Evolutionary conservation across 208 protist genomes (phyloP), one percentile per base, ranked within the genome.

Genomic region (Histomonas meleagridis): DNA sequence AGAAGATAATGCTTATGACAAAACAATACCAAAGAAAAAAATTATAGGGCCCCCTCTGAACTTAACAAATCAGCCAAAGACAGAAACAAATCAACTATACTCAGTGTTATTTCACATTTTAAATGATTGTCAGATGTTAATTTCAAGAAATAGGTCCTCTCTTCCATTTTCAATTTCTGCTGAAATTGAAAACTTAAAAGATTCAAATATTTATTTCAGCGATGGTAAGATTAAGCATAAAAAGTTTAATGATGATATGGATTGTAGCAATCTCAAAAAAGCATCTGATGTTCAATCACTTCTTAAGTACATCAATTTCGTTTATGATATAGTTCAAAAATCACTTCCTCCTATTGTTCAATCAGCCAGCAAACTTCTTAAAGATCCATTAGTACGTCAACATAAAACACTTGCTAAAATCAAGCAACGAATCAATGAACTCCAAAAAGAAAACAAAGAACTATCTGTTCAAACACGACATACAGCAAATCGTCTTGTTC

Each of bases 71-170:
- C n/a, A n/a, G n/a, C n/a, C 40, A 51, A 51, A 51, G n/a, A 55
- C 76, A 26, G 76, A 46, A 38, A 86, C 76, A 86, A 86, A 86
- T 55, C 40, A 55, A 86, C 76, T 86, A 10, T 86, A 51, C 38
- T 86, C 76, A 5, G n/a, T 86, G 10, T 55, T 86, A 38, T 51
- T 43, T 43, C 55, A 46, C 46, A 46, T 86, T 18, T 18, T 32
- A 38, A 32, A 43, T 55, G 76, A 86, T 55, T 38, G 26, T 32
- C 23, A 86, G 46, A 18, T 86, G 3, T 46, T 86, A 26, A 86
- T 86, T 12, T 18, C 43, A 38, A 5, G 76, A 35, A 86, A 86
- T 38, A 86, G 76, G 38, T 38, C 76, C 32, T 43, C 21, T 51
- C 32, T 32, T 14, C 40, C 43, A 18, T 32, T 86, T 28, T 43